Conservation (phyloP, 805 yeast species). For the Schwanniomyces pseudopolymorphus region DNA sequence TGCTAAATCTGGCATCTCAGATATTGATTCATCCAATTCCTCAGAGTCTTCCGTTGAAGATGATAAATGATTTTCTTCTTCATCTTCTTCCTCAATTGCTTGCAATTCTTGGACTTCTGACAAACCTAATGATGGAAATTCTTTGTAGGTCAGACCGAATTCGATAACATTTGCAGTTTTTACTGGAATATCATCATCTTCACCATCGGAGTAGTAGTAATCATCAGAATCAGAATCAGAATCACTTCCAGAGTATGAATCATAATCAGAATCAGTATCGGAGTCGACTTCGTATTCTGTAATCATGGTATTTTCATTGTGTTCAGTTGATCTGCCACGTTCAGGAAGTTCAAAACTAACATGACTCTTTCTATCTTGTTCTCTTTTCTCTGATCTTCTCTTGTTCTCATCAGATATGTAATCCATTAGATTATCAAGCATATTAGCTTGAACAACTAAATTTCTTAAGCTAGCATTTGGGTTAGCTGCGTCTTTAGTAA, state of each 20-base stretch:
- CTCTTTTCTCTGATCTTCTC: constrained; percentile 19
- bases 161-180: constrained; percentile 1
- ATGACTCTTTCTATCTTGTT: constrained; percentile 9
- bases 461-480: constrained; percentile 57
- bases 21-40: constrained; percentile 3
- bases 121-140: constrained; percentile 19
- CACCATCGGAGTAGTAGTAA: constrained; percentile 18
- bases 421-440: constrained; percentile 66
- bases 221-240: constrained; percentile 18
- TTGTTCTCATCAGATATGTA: constrained; percentile 33
- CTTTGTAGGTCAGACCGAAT: constrained; percentile 8
- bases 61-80: constrained; percentile 7
- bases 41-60: constrained; percentile 5
- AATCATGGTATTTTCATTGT: constrained; percentile 5
- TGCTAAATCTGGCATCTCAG: constrained; percentile 16
- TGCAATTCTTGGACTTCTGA: constrained; percentile 4
- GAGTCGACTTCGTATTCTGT: constrained; percentile 40
- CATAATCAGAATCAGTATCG: constrained; percentile 27
- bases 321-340: neutral
- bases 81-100: constrained; percentile 13
- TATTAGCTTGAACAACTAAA: constrained; percentile 68
- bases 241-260: constrained; percentile 14
- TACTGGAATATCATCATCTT: constrained; percentile 9
- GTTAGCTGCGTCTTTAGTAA: constrained; percentile 59
- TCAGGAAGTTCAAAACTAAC: constrained; percentile 15